Percentiles rank a stretch among this genome's conserved stretches.
phyloP scores from a whole-genome alignment of 345 rosid species.

The Rubroshorea leprosula region DNA sequence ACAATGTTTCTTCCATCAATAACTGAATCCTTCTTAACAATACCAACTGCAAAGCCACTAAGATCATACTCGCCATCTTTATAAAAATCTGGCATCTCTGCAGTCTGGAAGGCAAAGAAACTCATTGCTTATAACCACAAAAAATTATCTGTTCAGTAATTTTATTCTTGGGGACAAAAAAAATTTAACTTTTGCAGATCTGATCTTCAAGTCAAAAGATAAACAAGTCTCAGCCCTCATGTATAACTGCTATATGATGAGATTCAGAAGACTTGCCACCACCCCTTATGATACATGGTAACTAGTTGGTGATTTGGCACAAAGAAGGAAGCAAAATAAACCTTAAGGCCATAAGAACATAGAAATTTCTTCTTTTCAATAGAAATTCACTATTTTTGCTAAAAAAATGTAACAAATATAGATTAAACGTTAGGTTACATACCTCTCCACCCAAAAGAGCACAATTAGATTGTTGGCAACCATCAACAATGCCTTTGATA shows the following conservation, averaged over 20 bases:
- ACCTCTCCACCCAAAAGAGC: constrained; percentile 96
- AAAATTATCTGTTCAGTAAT: neutral
- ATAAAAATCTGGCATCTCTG: constrained; percentile 95
- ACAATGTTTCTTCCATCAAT: constrained; percentile 79
- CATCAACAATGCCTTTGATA: constrained; percentile 88
- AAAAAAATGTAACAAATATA: neutral
- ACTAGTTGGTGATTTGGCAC: too few species aligned
- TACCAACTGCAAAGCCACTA: constrained; percentile 92
- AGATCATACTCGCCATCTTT: constrained; percentile 82
- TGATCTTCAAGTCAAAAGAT: neutral
- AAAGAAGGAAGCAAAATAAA: too few species aligned
- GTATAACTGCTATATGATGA: neutral
- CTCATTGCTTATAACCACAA: neutral
- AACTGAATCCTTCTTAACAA: constrained; percentile 67
- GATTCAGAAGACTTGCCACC: too few species aligned
- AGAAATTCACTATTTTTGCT: neutral
- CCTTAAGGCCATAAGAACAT: neutral
- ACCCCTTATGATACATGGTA: neutral
- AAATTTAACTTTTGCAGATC: neutral
- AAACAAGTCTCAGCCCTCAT: neutral
- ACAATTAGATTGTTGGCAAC: constrained; percentile 79
- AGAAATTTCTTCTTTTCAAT: neutral
- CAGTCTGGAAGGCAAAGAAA: constrained; percentile 47
- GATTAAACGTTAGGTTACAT: constrained; percentile 3
- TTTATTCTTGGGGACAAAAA: neutral